Percentiles rank a stretch among this genome's conserved stretches.
These are phyloP conservation scores for Melanopsichium pennsylvanicum DNA, from an alignment of 1,284 basidiomycete species.

Conservation along the genomic window DNA sequence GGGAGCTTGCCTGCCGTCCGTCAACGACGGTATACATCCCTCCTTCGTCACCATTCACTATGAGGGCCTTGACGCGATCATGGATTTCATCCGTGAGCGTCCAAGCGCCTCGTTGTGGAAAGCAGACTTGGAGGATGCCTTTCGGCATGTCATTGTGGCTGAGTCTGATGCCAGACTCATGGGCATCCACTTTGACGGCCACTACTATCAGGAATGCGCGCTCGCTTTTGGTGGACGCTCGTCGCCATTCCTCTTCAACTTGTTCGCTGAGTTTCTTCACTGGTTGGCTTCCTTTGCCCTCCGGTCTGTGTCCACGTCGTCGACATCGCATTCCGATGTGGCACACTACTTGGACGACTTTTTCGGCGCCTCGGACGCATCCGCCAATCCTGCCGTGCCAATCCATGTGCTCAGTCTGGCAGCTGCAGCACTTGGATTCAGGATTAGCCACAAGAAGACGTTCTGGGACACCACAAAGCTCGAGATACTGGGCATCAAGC, in stretches of 20 bases:
- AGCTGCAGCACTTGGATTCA: no score
- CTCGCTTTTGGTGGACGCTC: not conserved
- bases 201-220: not conserved
- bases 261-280: not conserved
- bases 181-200: not conserved
- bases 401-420: no score
- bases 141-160: not conserved
- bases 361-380: no score
- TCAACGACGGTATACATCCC: not conserved
- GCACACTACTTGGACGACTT: not conserved
- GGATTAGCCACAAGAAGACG: no score
- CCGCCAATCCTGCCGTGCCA: no score
- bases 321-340: no score
- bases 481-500: not conserved
- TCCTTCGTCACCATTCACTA: no score
- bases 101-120: not conserved
- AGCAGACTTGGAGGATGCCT: not conserved
- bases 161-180: not conserved
- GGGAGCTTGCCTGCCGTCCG: not conserved
- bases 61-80: no score
- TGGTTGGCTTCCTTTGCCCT: no score
- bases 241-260: not conserved
- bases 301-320: no score
- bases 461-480: not conserved
- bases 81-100: no score